phyloP scores from a whole-genome alignment of 495 filamentous ascomycete species.

The Achaetomiella virescens region DNA sequence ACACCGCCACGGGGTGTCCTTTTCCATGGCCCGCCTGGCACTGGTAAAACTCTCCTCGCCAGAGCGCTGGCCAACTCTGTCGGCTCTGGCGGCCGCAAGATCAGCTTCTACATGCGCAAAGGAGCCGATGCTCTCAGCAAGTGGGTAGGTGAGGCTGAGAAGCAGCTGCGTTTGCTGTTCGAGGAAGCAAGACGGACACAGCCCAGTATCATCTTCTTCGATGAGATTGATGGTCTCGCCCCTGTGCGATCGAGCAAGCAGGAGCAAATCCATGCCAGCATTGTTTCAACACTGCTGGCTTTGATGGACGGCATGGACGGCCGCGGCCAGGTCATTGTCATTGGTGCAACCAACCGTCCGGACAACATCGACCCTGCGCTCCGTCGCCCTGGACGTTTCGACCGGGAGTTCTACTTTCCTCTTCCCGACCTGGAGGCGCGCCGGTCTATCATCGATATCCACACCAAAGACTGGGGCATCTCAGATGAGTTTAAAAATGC shows the following conservation, averaged over 20 bases:
- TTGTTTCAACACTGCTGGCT: slow-evolving; percentile 89
- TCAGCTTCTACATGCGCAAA: slow-evolving; percentile 99
- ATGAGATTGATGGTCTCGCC: slow-evolving; percentile 95
- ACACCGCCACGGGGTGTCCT: slow-evolving; percentile 90
- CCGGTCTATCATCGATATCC: slow-evolving; percentile 84
- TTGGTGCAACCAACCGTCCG: slow-evolving; percentile 94
- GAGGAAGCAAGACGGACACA: slow-evolving; percentile 93
- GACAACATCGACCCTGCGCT: slow-evolving; percentile 95
- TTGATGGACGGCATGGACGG: slow-evolving; percentile 99
- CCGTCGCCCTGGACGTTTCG: slow-evolving; percentile 88
- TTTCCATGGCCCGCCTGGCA: slow-evolving; percentile 95
- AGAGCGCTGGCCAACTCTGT: slow-evolving; percentile 83
- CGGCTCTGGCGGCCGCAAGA: slow-evolving; percentile 71
- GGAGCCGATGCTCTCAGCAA: slow-evolving; percentile 95
- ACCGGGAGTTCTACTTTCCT: slow-evolving; percentile 96
- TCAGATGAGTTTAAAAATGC: slow-evolving; percentile 70
- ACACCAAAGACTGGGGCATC: slow-evolving; percentile 90
- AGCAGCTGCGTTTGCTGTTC: slow-evolving; percentile 86
- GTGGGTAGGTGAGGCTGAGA: slow-evolving; percentile 97
- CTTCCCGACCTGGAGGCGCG: slow-evolving; percentile 74
- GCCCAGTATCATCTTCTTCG: slow-evolving; percentile 98
- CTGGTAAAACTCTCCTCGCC: slow-evolving; percentile 92
- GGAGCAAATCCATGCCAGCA: slow-evolving; percentile 97
- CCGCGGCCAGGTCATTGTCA: slow-evolving; percentile 94
- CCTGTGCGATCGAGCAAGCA: slow-evolving; percentile 95